Evolutionary conservation across 2,329 filamentous ascomycete species (phyloP).

Genomic region (Colletotrichum magnum): DNA sequence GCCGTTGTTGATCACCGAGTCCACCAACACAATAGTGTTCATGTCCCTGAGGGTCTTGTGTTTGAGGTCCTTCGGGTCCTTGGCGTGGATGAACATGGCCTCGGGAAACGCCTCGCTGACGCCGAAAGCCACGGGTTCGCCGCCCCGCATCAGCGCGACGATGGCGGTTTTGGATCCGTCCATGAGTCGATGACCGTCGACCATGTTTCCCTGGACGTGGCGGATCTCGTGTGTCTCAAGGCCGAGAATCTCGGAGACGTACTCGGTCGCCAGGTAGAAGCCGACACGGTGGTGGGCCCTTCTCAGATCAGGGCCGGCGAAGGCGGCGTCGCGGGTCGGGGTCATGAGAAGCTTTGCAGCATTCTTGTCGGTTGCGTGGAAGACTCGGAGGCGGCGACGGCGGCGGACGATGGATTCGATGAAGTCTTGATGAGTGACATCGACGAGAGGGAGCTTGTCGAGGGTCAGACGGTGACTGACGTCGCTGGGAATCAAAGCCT

Average conservation of each 20-base stretch:
- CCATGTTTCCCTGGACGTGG: slow-evolving; percentile 65
- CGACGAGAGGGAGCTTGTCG: slow-evolving; percentile 56
- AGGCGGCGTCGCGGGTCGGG: slow-evolving; percentile 65
- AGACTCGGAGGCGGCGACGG: slow-evolving; percentile 41
- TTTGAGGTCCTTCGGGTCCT: slow-evolving; percentile 56
- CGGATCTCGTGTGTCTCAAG: slow-evolving; percentile 62
- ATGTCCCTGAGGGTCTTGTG: slow-evolving; percentile 56
- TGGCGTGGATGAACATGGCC: slow-evolving; percentile 66
- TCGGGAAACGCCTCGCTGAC: slow-evolving; percentile 66
- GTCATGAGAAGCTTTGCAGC: slow-evolving; percentile 67
- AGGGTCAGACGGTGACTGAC: slow-evolving; percentile 58
- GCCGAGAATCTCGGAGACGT: slow-evolving; percentile 62
- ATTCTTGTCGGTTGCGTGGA: slow-evolving; percentile 60
- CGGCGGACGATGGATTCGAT: slow-evolving; percentile 39
- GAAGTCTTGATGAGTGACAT: slow-evolving; percentile 48
- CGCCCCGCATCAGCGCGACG: slow-evolving; percentile 73
- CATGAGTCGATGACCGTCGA: slow-evolving; percentile 64
- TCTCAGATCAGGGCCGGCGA: slow-evolving; percentile 61
- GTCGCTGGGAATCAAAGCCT: slow-evolving; percentile 60
- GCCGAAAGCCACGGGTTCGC: slow-evolving; percentile 73
- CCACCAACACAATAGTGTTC: slow-evolving; percentile 66
- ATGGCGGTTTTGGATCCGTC: slow-evolving; percentile 60
- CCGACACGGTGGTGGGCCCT: slow-evolving; percentile 65
- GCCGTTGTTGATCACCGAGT: slow-evolving; percentile 73
- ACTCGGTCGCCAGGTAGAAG: slow-evolving; percentile 66